Base-by-base conservation (phyloP, 345 rosid species). In the Melaleuca alternifolia region DNA sequence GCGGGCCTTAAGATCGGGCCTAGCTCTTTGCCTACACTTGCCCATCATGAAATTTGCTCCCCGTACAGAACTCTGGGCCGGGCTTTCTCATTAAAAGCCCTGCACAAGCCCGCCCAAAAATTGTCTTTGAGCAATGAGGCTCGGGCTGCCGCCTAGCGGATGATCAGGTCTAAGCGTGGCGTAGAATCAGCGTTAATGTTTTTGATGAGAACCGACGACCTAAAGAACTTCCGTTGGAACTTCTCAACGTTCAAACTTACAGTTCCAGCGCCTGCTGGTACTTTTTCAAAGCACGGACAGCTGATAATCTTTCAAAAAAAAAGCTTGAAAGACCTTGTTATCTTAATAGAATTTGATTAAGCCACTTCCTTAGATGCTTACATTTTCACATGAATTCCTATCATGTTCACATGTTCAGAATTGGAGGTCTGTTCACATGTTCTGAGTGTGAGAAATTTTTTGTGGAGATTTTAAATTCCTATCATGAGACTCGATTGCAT, bases 381-480 rank as follows among this genome's bases (percentile, higher is more conserved):
- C n/a, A 30, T 30, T 14, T 28, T 28, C 41, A 41, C 41, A 41
- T 41, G 41, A 41, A 41, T 41, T 41, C 41, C 41, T 41, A 41
- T 41, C 41, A 41, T 41, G 41, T 41, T 41, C 41, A 41, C 41
- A 41, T 41, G 41, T 97, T 24, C 92, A 93, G 89, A 90, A 86
- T 51, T 96, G 98, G 98, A 95, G 94, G 98, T 94, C 82, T 23
- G 91, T 86, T 48, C 28, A 75, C 59, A 26, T 28, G 7, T 13
- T 79, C 50, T 37, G 79, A 10, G 15, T 28, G 6, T 20, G 11
- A 2, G 23, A 85, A 30, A 28, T 52, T 24, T 24, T 50, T 1
- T 12, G 50, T 33, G 23, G 2, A 15, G 37, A 11, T 48, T 51
- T 13, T 12, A 44, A n/a, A 46, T 10, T 76, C 7, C 75, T 77